These are phyloP conservation scores for Zopfia rhizophila DNA, from an alignment of 2,329 filamentous ascomycete species.

Conservation along the genomic window DNA sequence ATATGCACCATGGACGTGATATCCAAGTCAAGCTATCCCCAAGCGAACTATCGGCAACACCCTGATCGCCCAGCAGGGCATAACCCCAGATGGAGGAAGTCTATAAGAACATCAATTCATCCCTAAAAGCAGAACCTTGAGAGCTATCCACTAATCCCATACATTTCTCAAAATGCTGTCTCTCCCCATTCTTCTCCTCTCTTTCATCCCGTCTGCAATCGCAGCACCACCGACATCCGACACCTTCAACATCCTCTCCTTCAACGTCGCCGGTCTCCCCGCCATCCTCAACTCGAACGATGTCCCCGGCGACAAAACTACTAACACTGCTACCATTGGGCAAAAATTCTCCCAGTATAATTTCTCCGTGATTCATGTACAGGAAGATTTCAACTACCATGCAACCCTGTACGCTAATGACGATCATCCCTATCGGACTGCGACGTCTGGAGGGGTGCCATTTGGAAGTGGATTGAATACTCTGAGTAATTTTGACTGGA, in stretches of 20 bases:
- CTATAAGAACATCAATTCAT: no score
- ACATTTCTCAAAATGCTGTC: background rate
- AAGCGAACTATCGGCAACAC: no score
- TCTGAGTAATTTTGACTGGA: constrained; percentile 67
- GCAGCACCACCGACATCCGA: constrained; percentile 44
- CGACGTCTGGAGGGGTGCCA: constrained; percentile 72
- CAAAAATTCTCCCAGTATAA: constrained; percentile 65
- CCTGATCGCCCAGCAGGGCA: no score
- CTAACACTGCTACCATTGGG: constrained; percentile 68
- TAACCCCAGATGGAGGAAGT: no score
- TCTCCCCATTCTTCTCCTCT: constrained; percentile 7
- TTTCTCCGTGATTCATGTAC: constrained; percentile 72
- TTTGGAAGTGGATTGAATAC: constrained; percentile 74
- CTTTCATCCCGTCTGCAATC: constrained; percentile 5
- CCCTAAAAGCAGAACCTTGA: no score
- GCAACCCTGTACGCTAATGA: constrained; percentile 70
- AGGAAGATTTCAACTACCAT: constrained; percentile 78
- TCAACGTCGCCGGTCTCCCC: constrained; percentile 71
- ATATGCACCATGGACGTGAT: no score
- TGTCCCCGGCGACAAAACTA: constrained; percentile 69
- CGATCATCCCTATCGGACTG: constrained; percentile 68
- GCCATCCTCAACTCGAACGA: constrained; percentile 67
- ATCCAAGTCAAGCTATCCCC: no score
- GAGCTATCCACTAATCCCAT: no score
- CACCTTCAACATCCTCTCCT: constrained; percentile 64